Conservation (phyloP, 208 protist genomes). For the Spongospora subterranea region DNA sequence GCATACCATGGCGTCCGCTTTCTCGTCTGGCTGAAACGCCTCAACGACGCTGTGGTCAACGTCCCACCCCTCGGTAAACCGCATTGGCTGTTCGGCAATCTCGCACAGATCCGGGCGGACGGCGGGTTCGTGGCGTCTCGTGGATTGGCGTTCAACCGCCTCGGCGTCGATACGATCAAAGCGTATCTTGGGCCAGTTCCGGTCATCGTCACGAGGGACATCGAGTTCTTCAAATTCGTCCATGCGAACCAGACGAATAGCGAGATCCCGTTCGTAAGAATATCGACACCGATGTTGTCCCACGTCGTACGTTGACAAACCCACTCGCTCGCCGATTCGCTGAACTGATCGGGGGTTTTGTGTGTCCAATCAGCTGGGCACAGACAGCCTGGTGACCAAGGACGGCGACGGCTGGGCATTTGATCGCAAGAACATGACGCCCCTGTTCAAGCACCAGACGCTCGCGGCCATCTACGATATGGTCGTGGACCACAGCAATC, state of each 20-base stretch:
- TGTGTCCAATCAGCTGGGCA: no score
- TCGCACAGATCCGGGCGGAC: not conserved
- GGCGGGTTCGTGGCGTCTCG: not conserved
- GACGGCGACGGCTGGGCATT: slow-evolving; percentile 37
- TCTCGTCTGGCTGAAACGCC: not conserved
- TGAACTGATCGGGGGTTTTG: no score
- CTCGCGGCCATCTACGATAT: not conserved
- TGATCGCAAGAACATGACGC: slow-evolving; percentile 21
- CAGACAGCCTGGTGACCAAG: not conserved
- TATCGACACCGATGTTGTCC: not conserved
- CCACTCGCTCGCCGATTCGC: no score
- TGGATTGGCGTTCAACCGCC: not conserved
- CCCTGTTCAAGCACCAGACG: not conserved
- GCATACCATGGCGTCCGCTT: not conserved
- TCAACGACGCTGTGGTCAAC: not conserved
- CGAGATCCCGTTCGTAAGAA: slow-evolving; percentile 17
- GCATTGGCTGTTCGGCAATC: slow-evolving; percentile 32
- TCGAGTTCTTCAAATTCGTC: slow-evolving; percentile 43
- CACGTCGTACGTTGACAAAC: not conserved
- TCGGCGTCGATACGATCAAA: slow-evolving; percentile 35
- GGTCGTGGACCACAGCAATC: slow-evolving; percentile 19
- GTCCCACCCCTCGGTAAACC: slow-evolving; percentile 5
- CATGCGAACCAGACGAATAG: slow-evolving; percentile 32
- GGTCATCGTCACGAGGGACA: slow-evolving; percentile 17
- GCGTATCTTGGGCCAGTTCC: slow-evolving; percentile 22